Evolutionary conservation across 768 basidiomycete species (phyloP).

Genomic region (Tulasnella sp.): DNA sequence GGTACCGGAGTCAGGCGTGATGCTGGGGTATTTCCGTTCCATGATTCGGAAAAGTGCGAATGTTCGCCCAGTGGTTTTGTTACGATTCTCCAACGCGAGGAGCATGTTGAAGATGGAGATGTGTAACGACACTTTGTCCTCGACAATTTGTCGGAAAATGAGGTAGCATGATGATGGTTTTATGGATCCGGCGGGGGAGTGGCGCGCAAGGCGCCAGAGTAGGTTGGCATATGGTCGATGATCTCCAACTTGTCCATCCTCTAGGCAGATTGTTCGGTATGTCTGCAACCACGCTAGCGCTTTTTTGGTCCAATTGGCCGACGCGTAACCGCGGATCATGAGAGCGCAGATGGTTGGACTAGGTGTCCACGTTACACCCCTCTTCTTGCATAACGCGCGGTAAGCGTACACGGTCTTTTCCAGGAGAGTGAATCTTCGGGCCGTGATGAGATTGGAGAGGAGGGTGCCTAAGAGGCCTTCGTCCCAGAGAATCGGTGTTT

Average conservation of each 20-base stretch:
- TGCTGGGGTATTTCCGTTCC: neutral
- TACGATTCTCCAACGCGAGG: slow-evolving; percentile 7
- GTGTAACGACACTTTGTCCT: slow-evolving; percentile 5
- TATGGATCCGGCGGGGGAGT: neutral
- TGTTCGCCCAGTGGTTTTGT: neutral
- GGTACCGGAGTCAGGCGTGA: slow-evolving; percentile 3
- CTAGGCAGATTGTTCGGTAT: neutral
- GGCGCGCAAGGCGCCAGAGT: neutral
- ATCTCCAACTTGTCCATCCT: neutral
- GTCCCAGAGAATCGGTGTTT: neutral
- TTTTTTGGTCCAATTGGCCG: neutral
- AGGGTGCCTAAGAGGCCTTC: neutral
- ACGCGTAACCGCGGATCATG: neutral
- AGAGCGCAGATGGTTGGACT: neutral
- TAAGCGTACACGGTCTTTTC: neutral
- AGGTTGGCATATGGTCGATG: neutral
- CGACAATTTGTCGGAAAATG: neutral
- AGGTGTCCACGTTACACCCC: neutral
- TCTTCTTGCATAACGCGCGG: neutral
- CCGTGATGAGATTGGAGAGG: neutral
- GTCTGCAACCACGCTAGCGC: slow-evolving; percentile 4
- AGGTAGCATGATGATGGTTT: neutral
- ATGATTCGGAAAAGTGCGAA: slow-evolving; percentile 13
- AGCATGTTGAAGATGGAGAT: slow-evolving; percentile 21
- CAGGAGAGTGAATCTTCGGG: neutral